A percentile compares a stretch with the other conserved stretches of the same genome.
These are phyloP conservation scores for Ilyonectria mors-panacis DNA, from an alignment of 2,329 filamentous ascomycete genomes.

Conservation along the genomic window DNA sequence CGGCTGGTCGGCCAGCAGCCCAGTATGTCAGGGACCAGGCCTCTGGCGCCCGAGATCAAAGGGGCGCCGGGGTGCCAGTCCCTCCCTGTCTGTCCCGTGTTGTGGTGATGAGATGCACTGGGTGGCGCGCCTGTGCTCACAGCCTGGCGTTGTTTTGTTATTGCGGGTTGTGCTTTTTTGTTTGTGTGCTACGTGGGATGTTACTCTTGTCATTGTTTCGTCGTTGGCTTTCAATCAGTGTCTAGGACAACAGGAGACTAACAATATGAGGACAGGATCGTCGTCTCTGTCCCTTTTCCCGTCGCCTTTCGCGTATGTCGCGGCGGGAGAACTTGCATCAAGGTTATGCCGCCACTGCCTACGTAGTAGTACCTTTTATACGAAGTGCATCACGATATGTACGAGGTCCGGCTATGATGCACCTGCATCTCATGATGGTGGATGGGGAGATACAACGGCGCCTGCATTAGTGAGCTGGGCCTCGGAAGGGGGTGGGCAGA, in stretches of 20 bases:
- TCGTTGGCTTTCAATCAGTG: background rate
- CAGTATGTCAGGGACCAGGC: background rate
- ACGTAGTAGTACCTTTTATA: constrained; percentile 15
- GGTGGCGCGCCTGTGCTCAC: constrained; percentile 21
- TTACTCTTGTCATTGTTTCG: constrained; percentile 21
- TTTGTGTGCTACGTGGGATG: constrained; percentile 19
- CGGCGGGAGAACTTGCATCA: background rate
- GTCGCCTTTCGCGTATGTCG: background rate
- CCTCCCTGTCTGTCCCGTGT: background rate
- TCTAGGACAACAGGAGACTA: background rate
- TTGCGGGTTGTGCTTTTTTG: constrained; percentile 29
- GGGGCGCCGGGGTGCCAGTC: constrained; percentile 7
- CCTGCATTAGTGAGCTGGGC: constrained; percentile 36
- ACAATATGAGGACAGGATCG: background rate
- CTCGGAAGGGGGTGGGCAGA: background rate
- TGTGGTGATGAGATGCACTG: constrained; percentile 3
- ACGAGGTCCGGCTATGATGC: constrained; percentile 25
- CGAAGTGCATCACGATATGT: constrained; percentile 22
- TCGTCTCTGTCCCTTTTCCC: background rate
- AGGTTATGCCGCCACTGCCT: constrained; percentile 3
- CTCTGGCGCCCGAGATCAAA: constrained; percentile 18
- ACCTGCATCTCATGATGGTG: constrained; percentile 28
- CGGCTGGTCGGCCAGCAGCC: background rate
- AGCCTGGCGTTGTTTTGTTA: constrained; percentile 3
- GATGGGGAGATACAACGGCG: constrained; percentile 28